Evolutionary conservation across 2,329 filamentous ascomycete species (phyloP).

Genomic region (Hypoxylon sp.): DNA sequence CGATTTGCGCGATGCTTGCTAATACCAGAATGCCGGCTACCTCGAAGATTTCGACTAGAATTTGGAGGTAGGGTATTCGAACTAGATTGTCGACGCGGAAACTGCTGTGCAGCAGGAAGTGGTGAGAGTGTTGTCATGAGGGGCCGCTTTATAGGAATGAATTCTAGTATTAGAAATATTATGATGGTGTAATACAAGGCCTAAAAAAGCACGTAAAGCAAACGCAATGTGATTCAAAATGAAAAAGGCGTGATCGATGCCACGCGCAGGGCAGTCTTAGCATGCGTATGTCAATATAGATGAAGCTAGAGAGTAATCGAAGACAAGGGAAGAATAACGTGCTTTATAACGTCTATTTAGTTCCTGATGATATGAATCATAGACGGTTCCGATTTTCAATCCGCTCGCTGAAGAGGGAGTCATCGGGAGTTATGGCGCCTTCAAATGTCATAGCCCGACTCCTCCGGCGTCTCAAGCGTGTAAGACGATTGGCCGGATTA

Average conservation of each 20-base stretch:
- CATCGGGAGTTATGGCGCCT: constrained; percentile 17
- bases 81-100: constrained; percentile 1
- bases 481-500: constrained; percentile 35
- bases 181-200: constrained; percentile 3
- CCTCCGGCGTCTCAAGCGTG: constrained; percentile 17
- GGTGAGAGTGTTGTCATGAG: constrained; percentile 10
- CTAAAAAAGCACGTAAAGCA: constrained; percentile 17
- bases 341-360: constrained; percentile 29
- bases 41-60: too few relatives aligned
- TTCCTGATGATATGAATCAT: constrained; percentile 28
- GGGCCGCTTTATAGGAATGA: constrained; percentile 16
- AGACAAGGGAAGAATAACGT: constrained; percentile 10
- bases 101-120: constrained; percentile 6
- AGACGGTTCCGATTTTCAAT: neutral
- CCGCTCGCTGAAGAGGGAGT: constrained; percentile 20
- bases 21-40: constrained; percentile 2
- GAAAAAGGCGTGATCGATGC: constrained; percentile 21
- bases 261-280: constrained; percentile 30
- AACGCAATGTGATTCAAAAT: constrained; percentile 16
- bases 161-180: neutral
- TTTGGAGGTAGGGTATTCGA: neutral
- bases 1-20: constrained; percentile 18
- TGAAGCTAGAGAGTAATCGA: constrained; percentile 10
- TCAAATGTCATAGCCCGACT: constrained; percentile 16
- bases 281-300: constrained; percentile 20